phyloP scores from a whole-genome alignment of 2,329 filamentous ascomycete species.

The Byssoonygena ceratinophila region DNA sequence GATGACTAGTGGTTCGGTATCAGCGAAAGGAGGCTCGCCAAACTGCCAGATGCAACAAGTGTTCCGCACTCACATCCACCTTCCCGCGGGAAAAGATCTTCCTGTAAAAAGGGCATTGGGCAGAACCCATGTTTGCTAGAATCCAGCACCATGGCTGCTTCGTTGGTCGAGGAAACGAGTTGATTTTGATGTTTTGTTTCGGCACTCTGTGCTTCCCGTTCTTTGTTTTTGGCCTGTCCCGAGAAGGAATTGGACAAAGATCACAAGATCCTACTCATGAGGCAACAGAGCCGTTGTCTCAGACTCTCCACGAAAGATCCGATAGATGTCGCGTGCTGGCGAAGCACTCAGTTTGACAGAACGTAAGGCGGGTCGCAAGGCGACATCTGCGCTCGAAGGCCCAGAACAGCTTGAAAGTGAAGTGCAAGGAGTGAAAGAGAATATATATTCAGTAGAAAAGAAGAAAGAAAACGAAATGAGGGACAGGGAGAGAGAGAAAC shows the following conservation, averaged over 20 bases:
- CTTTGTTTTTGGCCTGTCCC: background rate
- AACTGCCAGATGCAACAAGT: constrained; percentile 33
- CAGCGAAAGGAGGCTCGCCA: constrained; percentile 29
- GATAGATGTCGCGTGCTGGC: no score
- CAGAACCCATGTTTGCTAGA: constrained; percentile 42
- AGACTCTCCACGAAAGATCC: background rate
- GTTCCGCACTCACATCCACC: constrained; percentile 50
- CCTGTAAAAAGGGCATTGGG: constrained; percentile 59
- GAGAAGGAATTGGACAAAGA: background rate
- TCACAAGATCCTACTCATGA: constrained; percentile 4
- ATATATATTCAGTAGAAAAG: background rate
- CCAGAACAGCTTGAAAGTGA: background rate
- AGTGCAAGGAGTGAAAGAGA: background rate
- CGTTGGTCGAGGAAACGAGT: no score
- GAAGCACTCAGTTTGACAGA: background rate
- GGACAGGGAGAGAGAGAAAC: background rate
- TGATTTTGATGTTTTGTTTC: background rate
- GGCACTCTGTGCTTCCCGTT: constrained; percentile 1
- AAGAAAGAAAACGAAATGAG: background rate
- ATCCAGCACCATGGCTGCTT: constrained; percentile 4
- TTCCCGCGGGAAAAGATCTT: constrained; percentile 46
- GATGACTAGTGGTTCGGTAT: constrained; percentile 38
- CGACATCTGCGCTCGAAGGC: constrained; percentile 1
- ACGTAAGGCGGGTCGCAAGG: background rate
- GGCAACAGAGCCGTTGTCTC: background rate